Base-by-base conservation (phyloP, 805 yeast species). In the Yarrowia hollandica region DNA sequence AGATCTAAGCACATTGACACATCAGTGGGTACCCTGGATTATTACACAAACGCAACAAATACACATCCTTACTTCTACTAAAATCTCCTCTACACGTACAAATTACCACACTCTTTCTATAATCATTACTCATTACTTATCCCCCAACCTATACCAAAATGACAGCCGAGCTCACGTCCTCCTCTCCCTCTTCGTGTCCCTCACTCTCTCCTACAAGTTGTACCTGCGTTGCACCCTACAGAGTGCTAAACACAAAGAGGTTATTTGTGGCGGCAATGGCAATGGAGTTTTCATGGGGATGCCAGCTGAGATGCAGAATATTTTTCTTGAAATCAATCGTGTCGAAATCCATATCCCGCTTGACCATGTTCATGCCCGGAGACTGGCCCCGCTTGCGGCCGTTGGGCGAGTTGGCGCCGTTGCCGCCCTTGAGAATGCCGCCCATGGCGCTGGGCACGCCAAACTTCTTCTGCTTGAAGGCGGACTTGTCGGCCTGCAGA, bases 201-300 rank as follows among this genome's bases (percentile, higher is more conserved):
- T n/a, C n/a, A n/a, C n/a, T n/a, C n/a, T n/a, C n/a, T n/a, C n/a
- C n/a, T n/a, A n/a, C n/a, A n/a, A n/a, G n/a, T 14, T 44, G 15
- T 23, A 11, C n/a, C 33, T 25, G n/a, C n/a, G n/a, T n/a, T n/a
- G n/a, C n/a, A n/a, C n/a, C 10, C 41, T 63, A 69, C 62, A 69
- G 60, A 10, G 72, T 68, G 21, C 72, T 68, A 61, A 74, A 74
- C 61, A 74, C 75, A 68, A 74, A 74, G 59, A 74, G 66, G 75
- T 94, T 94, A 77, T 94, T 95, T 19, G 99, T 94, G 16, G 99
- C 98, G 50, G 98, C 98, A 69, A 94, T 88, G 39, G 99, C 99
- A 65, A 94, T 96, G 56, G 94, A 85, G 75, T 94, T 90, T 75
- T 95, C 99, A 66, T 78, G 79, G 64, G 99, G 99, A 78, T 94